Conservation (phyloP, 1,284 basidiomycete genomes). For the Violaceomyces palustris region DNA sequence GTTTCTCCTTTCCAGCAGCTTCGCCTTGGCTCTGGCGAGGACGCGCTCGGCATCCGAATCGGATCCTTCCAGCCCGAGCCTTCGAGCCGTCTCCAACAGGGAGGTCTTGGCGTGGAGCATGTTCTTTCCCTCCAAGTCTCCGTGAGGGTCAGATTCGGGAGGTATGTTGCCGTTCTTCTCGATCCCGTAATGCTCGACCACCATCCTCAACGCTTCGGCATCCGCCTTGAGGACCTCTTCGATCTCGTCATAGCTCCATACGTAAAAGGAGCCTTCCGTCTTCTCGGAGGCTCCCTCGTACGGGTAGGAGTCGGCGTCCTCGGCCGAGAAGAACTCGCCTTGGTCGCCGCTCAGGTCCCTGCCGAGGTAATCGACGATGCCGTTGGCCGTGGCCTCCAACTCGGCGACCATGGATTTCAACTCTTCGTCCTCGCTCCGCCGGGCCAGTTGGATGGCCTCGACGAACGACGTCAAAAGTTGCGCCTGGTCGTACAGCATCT, state of each 20-base stretch:
- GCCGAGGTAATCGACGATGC: constrained; percentile 54
- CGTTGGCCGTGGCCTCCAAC: constrained; percentile 21
- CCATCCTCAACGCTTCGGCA: constrained; percentile 32
- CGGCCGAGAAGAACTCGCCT: constrained; percentile 56
- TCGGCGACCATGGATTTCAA: not conserved
- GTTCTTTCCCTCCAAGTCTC: constrained; percentile 53
- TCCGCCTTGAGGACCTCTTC: constrained; percentile 50
- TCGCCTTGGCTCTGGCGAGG: not conserved
- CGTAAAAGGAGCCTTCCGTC: constrained; percentile 58
- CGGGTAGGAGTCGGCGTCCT: constrained; percentile 57
- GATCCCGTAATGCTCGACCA: constrained; percentile 54
- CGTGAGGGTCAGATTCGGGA: constrained; percentile 54
- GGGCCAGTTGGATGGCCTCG: constrained; percentile 39
- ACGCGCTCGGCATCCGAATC: not conserved
- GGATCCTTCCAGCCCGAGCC: not conserved
- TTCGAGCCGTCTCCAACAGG: not conserved
- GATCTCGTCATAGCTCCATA: constrained; percentile 55
- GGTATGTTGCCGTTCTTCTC: constrained; percentile 56
- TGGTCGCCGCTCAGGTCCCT: constrained; percentile 52
- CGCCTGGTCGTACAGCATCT: constrained; percentile 59
- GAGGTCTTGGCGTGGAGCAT: constrained; percentile 2
- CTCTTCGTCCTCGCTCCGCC: not conserved
- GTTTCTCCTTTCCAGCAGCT: constrained; percentile 4
- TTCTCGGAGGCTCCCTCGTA: constrained; percentile 42
- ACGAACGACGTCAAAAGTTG: constrained; percentile 52